Base-by-base conservation (phyloP, 352 stramenopile species). In the Phytophthora quininea region DNA sequence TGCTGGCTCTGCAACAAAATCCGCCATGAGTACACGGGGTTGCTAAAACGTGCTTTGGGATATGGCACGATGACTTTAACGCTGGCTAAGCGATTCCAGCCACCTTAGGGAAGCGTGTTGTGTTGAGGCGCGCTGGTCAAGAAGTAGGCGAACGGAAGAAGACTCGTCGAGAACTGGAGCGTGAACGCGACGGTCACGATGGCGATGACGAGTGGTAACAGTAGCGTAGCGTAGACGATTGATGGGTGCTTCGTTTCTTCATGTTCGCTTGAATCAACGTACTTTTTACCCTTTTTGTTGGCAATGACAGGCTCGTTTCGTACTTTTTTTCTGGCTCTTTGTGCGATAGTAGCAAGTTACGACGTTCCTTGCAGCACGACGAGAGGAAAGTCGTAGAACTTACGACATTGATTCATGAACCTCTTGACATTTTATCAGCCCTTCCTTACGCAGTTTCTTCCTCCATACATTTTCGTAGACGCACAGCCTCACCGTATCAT, bases 61-160 rank as follows among this genome's bases (percentile, higher is more conserved):
- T 71, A 10, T 71, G 56, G 55, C 55, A 65, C 37, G 63, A 65
- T 12, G 55, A 71, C 43, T 71, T 65, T 30, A 50, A 57, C 10
- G 47, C 30, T 2, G 63, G 56, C 30, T 8, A 56, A 15, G 7
- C 10, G 12, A 71, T 71, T 27, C 51, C 63, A 31, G 4, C 30
- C 3, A 48, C 31, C 38, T 47, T 71, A 32, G 56, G 63, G 0
- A 71, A 71, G 51, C 63, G 55, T 11, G 51, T 71, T 3, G 63
- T 71, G 14, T 4, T 71, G 8, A 49, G 63, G 1, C 56, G 63
- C 8, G 40, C 54, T 0, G 35, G 43, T 1, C 27, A 42, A 31
- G 11, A 46, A 35, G 43, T 43, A 29, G 56, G 63, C 1, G 9
- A 32, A n/a, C 50, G 55, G 32, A 64, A 64, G 56, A 62, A 62